Base-by-base conservation (phyloP, 495 filamentous ascomycete species). In the Aspergillus bertholletiae region DNA sequence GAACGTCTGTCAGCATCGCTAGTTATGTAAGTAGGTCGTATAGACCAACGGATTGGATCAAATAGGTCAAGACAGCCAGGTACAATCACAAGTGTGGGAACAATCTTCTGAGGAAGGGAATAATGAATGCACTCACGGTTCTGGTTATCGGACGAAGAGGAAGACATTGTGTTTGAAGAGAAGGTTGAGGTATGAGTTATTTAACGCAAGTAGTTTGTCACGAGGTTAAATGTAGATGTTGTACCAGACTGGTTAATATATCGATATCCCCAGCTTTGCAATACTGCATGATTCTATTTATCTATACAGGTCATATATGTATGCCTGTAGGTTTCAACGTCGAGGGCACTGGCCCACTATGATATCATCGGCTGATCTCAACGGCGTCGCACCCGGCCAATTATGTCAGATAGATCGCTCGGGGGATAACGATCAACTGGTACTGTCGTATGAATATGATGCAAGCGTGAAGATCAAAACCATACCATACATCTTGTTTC, bases 141-240 rank as follows among this genome's bases (percentile, higher is more conserved):
- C n/a, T 51, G 30, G 49, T 50, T 26, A 40, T 23, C 23, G 18
- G 17, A 17, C 15, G 37, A 40, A n/a, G n/a, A 28, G 26, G 26
- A 8, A 37, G 35, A 51, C 49, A 51, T 51, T 51, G 49, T 51
- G 23, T 18, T 26, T 18, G 11, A 48, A 27, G n/a, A n/a, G 13
- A 5, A 11, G 7, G 8, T 48, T 11, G 12, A 9, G 46, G 22
- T 22, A 22, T 3, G 20, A 21, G 8, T 17, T 47, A 2, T 30
- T 47, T 30, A 30, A 26, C 6, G 24, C 24, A 47, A 15, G 4
- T 5, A 39, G 5, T 28, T n/a, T 9, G 11, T 46, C 17, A 1
- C 9, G 12, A 9, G 18, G 12, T 34, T 15, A 12, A 17, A 15
- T 32, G 37, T 49, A 23, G 27, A 49, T 73, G 26, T 13, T 72